A percentile compares a stretch with the other conserved stretches of the same genome.
These are phyloP conservation scores for Lathyrus tuberosus DNA, from an alignment of 306 rosid genomes.

Conservation along the genomic window DNA sequence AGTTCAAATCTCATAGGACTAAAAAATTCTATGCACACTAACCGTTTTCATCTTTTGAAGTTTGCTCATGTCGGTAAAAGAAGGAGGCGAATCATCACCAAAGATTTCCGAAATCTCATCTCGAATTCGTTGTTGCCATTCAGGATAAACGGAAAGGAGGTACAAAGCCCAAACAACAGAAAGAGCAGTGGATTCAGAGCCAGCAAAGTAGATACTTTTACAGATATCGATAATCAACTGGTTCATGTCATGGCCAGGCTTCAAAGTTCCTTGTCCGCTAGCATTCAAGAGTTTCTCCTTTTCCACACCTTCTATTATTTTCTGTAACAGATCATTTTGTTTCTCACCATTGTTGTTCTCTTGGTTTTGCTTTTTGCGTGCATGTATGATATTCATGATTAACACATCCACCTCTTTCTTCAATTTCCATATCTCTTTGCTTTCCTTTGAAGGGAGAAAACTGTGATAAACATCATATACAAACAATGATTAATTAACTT, in stretches of 20 bases:
- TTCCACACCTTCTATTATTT: conserved; percentile 30
- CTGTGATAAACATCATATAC: conserved; percentile 23
- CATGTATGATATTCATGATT: conserved; percentile 28
- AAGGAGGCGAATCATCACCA: neutral
- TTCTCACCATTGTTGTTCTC: conserved; percentile 9
- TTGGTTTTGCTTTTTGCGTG: conserved; percentile 28
- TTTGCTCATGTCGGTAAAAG: conserved; percentile 22
- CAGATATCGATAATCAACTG: conserved; percentile 36
- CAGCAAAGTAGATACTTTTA: conserved; percentile 50
- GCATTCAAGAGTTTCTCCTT: neutral
- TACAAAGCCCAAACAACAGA: conserved; percentile 37
- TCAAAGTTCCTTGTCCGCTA: neutral
- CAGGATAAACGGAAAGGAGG: conserved; percentile 37
- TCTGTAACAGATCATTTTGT: conserved; percentile 36
- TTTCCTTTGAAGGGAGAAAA: conserved; percentile 40
- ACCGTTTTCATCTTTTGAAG: conserved; percentile 40
- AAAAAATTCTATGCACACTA: neutral
- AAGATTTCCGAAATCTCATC: conserved; percentile 35
- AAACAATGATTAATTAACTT: neutral
- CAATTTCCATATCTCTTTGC: conserved; percentile 36
- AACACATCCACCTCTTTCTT: conserved; percentile 42
- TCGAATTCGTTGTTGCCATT: conserved; percentile 43
- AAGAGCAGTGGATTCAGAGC: conserved; percentile 39
- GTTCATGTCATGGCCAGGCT: neutral
- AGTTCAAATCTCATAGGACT: too few relatives aligned